Conservation (phyloP, 306 rosid species). For the Ormosia emarginata region DNA sequence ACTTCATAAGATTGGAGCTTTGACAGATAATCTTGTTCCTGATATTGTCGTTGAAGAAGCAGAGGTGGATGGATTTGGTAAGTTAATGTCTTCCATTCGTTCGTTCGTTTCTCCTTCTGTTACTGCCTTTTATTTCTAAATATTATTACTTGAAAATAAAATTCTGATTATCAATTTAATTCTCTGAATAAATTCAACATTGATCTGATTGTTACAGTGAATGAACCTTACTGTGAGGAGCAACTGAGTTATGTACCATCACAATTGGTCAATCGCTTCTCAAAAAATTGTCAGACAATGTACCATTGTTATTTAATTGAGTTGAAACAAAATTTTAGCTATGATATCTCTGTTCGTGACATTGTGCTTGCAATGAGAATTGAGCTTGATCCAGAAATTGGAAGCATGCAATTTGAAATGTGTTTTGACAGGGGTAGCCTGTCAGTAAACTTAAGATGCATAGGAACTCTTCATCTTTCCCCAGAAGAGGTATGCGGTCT, state of each 20-base stretch:
- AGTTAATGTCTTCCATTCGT: slow-evolving; percentile 10
- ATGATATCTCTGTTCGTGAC: slow-evolving; percentile 47
- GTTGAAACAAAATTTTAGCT: slow-evolving; percentile 48
- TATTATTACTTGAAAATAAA: not conserved
- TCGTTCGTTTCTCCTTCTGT: slow-evolving; percentile 14
- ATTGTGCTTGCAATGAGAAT: slow-evolving; percentile 55
- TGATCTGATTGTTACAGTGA: slow-evolving; percentile 38
- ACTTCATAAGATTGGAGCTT: slow-evolving; percentile 79
- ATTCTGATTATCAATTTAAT: not conserved
- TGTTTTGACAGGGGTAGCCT: slow-evolving; percentile 51
- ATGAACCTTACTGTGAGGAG: slow-evolving; percentile 45
- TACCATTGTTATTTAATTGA: slow-evolving; percentile 75
- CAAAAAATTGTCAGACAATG: slow-evolving; percentile 13
- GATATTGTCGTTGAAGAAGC: slow-evolving; percentile 57
- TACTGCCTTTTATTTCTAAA: not conserved
- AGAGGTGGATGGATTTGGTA: slow-evolving; percentile 53
- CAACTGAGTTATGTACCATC: slow-evolving; percentile 61
- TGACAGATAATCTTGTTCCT: slow-evolving; percentile 78
- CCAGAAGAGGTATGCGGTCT: slow-evolving; percentile 49
- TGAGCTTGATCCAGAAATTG: slow-evolving; percentile 55
- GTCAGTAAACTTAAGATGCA: slow-evolving; percentile 39
- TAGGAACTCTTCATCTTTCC: slow-evolving; percentile 48
- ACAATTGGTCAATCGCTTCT: slow-evolving; percentile 43
- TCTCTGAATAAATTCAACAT: not conserved
- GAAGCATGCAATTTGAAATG: slow-evolving; percentile 41